These are phyloP conservation scores for Panellus pusillus DNA, from an alignment of 768 basidiomycete species.

Conservation along the genomic window DNA sequence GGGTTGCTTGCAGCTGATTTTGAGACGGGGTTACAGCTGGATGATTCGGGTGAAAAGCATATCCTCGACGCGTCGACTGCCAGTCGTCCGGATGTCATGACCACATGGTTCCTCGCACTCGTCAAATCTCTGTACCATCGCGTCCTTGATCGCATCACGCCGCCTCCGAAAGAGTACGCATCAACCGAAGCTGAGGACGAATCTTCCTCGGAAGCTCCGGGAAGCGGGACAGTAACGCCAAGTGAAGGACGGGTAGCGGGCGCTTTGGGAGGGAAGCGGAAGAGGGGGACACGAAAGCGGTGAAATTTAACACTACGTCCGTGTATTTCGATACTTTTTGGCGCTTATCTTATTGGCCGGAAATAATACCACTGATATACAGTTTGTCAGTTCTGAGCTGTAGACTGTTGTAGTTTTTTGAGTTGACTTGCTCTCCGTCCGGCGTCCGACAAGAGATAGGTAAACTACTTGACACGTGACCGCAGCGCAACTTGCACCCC, in stretches of 20 bases:
- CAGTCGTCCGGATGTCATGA: constrained; percentile 50
- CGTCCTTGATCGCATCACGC: constrained; percentile 24
- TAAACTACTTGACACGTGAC: too few species aligned
- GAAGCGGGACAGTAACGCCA: constrained; percentile 41
- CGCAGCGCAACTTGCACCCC: too few species aligned
- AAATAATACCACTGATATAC: too few species aligned
- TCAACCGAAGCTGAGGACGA: constrained; percentile 36
- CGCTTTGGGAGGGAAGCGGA: constrained; percentile 65
- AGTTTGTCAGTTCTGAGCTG: too few species aligned
- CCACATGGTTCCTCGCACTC: constrained; percentile 71
- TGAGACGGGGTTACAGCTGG: constrained; percentile 45
- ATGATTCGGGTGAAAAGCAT: constrained; percentile 56
- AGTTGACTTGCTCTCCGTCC: too few species aligned
- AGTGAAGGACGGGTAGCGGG: constrained; percentile 38
- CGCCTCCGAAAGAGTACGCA: constrained; percentile 19
- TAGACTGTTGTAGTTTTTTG: not conserved
- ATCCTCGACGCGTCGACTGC: constrained; percentile 61
- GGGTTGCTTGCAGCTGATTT: not conserved
- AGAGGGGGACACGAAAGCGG: constrained; percentile 56
- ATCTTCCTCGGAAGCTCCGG: constrained; percentile 46
- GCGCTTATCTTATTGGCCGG: not conserved
- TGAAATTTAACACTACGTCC: constrained; percentile 25
- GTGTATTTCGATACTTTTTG: constrained; percentile 6
- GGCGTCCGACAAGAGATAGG: too few species aligned
- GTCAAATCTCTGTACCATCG: constrained; percentile 34